A percentile compares a stretch with the other conserved stretches of the same genome.
Evolutionary conservation across 441 rosid genomes (phyloP).

Genomic region (Euphorbia schlechtendalii): DNA sequence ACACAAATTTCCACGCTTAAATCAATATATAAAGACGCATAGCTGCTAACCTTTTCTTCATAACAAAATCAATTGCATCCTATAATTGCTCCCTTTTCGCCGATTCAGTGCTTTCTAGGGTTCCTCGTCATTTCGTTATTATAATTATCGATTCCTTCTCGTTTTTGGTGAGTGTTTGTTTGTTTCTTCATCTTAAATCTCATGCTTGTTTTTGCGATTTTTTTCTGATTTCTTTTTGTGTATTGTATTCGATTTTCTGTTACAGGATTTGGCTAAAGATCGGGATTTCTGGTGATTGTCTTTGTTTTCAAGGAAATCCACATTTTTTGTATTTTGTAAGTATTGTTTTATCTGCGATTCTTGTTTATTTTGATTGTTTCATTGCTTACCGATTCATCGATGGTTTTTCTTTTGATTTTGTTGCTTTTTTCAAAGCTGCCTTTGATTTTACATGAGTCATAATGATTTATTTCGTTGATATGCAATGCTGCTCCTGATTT

Average conservation of each 20-base stretch:
- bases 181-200: too few species aligned
- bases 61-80: background rate
- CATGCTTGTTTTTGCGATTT: background rate
- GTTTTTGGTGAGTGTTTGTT: background rate
- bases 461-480: too few species aligned
- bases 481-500: too few species aligned
- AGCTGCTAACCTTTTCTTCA: background rate
- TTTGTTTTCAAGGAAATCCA: background rate
- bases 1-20: background rate
- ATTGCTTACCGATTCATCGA: too few species aligned
- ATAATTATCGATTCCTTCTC: background rate
- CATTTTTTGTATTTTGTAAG: too few species aligned
- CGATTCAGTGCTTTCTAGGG: background rate
- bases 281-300: background rate
- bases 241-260: background rate
- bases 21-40: conserved; percentile 5
- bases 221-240: background rate
- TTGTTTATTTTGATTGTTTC: too few species aligned
- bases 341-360: too few species aligned
- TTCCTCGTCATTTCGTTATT: conserved; percentile 3
- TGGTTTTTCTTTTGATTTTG: too few species aligned
- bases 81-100: background rate
- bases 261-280: background rate
- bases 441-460: too few species aligned
- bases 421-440: too few species aligned